These are phyloP conservation scores for Pseudisothecium myosuroides DNA, from an alignment of 225 moss, liverwort and hornwort genomes.

Conservation along the genomic window DNA sequence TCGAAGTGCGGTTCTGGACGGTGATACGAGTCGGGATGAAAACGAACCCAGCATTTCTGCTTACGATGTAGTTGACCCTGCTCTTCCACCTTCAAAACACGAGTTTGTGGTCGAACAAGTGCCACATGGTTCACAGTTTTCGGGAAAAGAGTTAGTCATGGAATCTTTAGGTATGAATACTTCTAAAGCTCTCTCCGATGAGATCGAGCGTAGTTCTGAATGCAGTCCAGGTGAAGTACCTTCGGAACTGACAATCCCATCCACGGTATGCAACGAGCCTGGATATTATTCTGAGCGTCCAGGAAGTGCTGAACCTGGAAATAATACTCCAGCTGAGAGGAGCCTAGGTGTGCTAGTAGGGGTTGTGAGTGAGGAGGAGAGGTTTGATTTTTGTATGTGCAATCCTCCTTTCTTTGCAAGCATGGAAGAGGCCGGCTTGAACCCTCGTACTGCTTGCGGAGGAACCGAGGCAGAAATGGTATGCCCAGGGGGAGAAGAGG, in stretches of 20 bases:
- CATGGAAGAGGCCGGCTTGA: constrained; percentile 77
- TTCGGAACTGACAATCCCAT: not conserved
- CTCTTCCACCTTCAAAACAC: not conserved
- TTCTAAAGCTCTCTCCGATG: not conserved
- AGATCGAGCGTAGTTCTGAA: not conserved
- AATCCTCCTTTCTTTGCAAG: constrained; percentile 94
- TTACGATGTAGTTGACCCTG: not conserved
- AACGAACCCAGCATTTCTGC: not conserved
- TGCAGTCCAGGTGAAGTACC: not conserved
- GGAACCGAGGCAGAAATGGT: constrained; percentile 91
- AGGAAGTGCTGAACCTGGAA: not conserved
- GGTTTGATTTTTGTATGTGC: constrained; percentile 98
- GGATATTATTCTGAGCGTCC: not conserved
- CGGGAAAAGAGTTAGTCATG: not conserved
- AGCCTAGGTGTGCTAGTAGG: constrained; percentile 44
- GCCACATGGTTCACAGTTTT: not conserved
- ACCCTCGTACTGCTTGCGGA: constrained; percentile 90
- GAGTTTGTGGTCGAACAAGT: not conserved
- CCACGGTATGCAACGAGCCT: not conserved
- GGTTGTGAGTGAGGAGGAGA: constrained; percentile 53
- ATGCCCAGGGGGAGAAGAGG: constrained; percentile 83
- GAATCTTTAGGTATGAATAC: not conserved
- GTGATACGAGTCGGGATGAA: not conserved
- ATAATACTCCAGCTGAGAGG: not conserved
- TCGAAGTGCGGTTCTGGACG: constrained; percentile 31